Evolutionary conservation across 73 alveolate genomes (phyloP).

Genomic region (Tetrahymena malaccensis): DNA sequence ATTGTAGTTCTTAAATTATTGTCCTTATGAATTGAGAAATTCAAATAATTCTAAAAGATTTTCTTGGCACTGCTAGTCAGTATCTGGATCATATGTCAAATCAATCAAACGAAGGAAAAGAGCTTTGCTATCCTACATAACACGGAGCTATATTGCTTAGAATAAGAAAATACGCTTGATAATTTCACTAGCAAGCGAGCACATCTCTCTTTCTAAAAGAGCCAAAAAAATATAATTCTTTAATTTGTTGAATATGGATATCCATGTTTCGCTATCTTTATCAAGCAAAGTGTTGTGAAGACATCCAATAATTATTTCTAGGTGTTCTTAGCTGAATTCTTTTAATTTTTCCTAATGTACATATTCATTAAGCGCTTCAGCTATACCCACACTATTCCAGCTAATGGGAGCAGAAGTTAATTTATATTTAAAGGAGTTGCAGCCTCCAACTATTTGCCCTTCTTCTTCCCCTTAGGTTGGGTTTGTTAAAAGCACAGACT

Average conservation of each 20-base stretch:
- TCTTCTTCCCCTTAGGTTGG: slow-evolving; percentile 61
- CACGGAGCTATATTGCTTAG: slow-evolving; percentile 12
- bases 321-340: slow-evolving; percentile 55
- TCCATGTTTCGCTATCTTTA: slow-evolving; percentile 35
- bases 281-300: slow-evolving; percentile 12
- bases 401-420: slow-evolving; percentile 71
- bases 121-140: background rate
- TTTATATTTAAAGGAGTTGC: slow-evolving; percentile 57
- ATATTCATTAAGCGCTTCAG: slow-evolving; percentile 56
- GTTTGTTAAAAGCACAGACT: slow-evolving; percentile 50
- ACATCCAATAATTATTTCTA: slow-evolving; percentile 69
- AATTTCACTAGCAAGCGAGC: slow-evolving; percentile 22
- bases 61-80: slow-evolving; percentile 13
- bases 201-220: slow-evolving; percentile 19
- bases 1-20: slow-evolving; percentile 19
- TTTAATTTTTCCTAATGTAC: slow-evolving; percentile 46
- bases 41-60: slow-evolving; percentile 22
- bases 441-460: slow-evolving; percentile 61
- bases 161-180: slow-evolving; percentile 21
- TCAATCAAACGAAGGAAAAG: slow-evolving; percentile 4
- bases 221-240: slow-evolving; percentile 16
- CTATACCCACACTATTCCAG: slow-evolving; percentile 73
- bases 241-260: slow-evolving; percentile 11
- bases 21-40: background rate
- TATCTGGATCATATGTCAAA: slow-evolving; percentile 35